These are phyloP conservation scores for Penstemon newberryi DNA, from an alignment of 257 asterid genomes.

Conservation along the genomic window DNA sequence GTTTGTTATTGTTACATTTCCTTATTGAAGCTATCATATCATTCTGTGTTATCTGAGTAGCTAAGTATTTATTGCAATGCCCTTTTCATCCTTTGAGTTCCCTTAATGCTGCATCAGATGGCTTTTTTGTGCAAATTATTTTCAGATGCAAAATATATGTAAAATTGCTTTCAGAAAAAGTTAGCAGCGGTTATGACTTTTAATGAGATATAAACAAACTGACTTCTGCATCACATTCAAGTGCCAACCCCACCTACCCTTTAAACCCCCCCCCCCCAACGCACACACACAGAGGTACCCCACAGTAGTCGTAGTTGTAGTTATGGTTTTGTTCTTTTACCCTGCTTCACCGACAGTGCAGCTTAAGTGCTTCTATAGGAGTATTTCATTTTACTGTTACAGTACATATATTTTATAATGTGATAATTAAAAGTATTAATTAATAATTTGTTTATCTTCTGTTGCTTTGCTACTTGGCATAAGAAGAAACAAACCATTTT, in stretches of 20 bases:
- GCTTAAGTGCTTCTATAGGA: conserved; percentile 6
- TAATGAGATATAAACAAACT: conserved; percentile 29
- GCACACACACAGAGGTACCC: conserved; percentile 24
- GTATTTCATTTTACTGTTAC: background rate
- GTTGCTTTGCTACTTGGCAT: too few species aligned
- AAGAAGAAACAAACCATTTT: too few species aligned
- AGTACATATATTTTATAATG: too few species aligned
- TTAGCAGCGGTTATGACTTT: conserved; percentile 20
- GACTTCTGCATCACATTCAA: conserved; percentile 31
- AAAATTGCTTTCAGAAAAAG: conserved; percentile 32
- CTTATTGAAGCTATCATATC: conserved; percentile 23
- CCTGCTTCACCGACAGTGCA: background rate
- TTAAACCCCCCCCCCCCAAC: background rate
- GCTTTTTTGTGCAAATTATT: conserved; percentile 13
- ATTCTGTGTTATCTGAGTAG: conserved; percentile 2
- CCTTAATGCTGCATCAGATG: conserved; percentile 24
- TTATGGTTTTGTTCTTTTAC: background rate
- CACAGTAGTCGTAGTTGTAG: conserved; percentile 11
- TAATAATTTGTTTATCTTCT: too few species aligned
- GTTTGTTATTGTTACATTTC: conserved; percentile 25
- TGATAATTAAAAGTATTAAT: too few species aligned
- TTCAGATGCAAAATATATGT: conserved; percentile 37
- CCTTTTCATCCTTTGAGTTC: conserved; percentile 7
- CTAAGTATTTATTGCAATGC: conserved; percentile 7
- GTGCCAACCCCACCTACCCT: conserved; percentile 28